These are phyloP conservation scores for Rhodofomes roseus DNA, from an alignment of 1,284 basidiomycete genomes.

Conservation along the genomic window DNA sequence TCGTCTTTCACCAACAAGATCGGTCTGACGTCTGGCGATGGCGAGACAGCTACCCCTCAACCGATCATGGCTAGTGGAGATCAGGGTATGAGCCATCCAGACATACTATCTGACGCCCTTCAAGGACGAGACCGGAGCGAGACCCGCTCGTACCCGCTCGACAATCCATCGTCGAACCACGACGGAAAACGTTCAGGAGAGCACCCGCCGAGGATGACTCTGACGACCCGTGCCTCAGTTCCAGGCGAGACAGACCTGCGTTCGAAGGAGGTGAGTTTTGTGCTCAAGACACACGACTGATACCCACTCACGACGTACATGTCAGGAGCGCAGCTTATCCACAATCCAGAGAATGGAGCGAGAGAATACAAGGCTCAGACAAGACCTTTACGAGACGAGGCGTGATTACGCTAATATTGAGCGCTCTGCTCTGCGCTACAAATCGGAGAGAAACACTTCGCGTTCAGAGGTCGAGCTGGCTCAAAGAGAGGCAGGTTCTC, in stretches of 20 bases:
- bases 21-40: not conserved
- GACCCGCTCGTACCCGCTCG: too few relatives aligned
- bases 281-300: not conserved
- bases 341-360: not conserved
- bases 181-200: too few relatives aligned
- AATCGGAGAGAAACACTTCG: not conserved
- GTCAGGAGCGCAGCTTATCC: not conserved
- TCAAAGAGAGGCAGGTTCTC: not conserved
- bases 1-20: not conserved
- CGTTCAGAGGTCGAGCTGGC: not conserved
- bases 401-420: not conserved
- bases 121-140: too few relatives aligned
- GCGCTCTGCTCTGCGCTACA: not conserved
- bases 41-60: not conserved
- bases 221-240: too few relatives aligned
- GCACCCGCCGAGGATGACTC: too few relatives aligned
- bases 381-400: not conserved
- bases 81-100: too few relatives aligned
- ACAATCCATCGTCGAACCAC: too few relatives aligned
- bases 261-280: not conserved
- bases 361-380: not conserved
- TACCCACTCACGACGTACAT: too few relatives aligned
- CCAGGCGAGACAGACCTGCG: too few relatives aligned
- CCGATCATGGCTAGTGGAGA: too few relatives aligned
- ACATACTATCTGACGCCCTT: too few relatives aligned